Evolutionary conservation across 768 basidiomycete species (phyloP), one percentile per base, ranked within the genome.

Genomic region (Lenzites betulinus): DNA sequence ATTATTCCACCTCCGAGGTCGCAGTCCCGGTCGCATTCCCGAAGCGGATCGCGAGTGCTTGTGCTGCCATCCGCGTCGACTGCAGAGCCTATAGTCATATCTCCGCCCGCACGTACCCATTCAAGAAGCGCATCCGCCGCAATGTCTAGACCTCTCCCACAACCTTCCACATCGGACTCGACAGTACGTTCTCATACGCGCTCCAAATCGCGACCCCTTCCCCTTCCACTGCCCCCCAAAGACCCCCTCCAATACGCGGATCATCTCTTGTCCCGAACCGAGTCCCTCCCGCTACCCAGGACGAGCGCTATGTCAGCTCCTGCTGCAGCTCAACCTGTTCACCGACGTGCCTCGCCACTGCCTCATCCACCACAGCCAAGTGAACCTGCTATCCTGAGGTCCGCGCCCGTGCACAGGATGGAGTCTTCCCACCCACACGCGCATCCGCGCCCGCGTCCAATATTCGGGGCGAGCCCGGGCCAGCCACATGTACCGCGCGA

Each of bases 61-160:
- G 48, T 54, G 22, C 36, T 51, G 2, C 57, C 62, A 6, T 63
- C 62, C 18, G 58, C 62, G 16, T 49, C 55, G 6, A 50, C 62
- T 3, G 22, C 57, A 22, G 62, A 58, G 26, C 58, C 52, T 12
- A 47, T 58, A 28, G 46, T 63, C 23, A 48, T 63, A 15, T 53
- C 61, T 5, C 61, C 56, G 5, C 57, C 62, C 13, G 4, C 35
- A 3, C 51, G 53, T 3, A 59, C 57, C 1, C 57, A 55, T 23
- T 59, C 62, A 1, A 57, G 62, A 2, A 63, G 47, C 42, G 43
- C 28, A 0, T 63, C 62, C 25, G 25, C 43, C 2, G 46, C 18
- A 5, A 22, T 43, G 26, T 13, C 42, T n/a, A 62, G 49, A 38
- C 38, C 6, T n/a, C 56, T 46, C 15, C 46, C 46, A 13, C 50